These are phyloP conservation scores for Mariannaea sp. DNA, from an alignment of 2,329 filamentous ascomycete genomes.

Conservation along the genomic window DNA sequence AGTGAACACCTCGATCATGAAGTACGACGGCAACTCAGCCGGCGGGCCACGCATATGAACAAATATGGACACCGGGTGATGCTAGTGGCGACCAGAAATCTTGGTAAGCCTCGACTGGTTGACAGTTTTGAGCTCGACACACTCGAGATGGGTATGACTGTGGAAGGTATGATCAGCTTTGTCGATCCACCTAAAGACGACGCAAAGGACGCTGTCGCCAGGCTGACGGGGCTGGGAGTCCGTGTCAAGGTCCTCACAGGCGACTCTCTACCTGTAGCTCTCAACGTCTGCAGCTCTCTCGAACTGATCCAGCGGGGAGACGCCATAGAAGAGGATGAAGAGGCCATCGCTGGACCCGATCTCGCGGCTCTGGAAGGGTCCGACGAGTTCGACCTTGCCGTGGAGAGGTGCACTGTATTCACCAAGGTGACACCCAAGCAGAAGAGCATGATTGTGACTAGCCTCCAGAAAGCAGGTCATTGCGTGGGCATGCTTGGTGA, in stretches of 20 bases:
- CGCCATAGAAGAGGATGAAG: constrained; percentile 8
- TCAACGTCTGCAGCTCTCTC: constrained; percentile 37
- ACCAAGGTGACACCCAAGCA: constrained; percentile 38
- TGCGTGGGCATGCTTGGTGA: constrained; percentile 40
- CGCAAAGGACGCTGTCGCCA: constrained; percentile 32
- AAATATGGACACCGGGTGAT: background rate
- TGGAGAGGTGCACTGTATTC: constrained; percentile 33
- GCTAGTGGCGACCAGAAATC: background rate
- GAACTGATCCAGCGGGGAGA: constrained; percentile 21
- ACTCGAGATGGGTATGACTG: constrained; percentile 34
- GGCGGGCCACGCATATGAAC: background rate
- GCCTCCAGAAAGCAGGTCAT: constrained; percentile 31
- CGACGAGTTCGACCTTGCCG: constrained; percentile 22
- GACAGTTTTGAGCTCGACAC: constrained; percentile 31
- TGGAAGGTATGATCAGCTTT: constrained; percentile 37
- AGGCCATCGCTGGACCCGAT: constrained; percentile 1
- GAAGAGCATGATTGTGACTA: constrained; percentile 35
- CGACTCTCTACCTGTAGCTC: constrained; percentile 36
- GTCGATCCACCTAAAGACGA: constrained; percentile 39
- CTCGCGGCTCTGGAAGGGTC: background rate
- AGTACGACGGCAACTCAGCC: background rate
- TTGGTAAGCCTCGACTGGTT: background rate
- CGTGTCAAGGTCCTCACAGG: constrained; percentile 39
- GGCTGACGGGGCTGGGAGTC: constrained; percentile 33
- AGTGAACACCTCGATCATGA: background rate